Base-by-base conservation (phyloP, 352 stramenopile species). In the Phytophthora idaei region DNA sequence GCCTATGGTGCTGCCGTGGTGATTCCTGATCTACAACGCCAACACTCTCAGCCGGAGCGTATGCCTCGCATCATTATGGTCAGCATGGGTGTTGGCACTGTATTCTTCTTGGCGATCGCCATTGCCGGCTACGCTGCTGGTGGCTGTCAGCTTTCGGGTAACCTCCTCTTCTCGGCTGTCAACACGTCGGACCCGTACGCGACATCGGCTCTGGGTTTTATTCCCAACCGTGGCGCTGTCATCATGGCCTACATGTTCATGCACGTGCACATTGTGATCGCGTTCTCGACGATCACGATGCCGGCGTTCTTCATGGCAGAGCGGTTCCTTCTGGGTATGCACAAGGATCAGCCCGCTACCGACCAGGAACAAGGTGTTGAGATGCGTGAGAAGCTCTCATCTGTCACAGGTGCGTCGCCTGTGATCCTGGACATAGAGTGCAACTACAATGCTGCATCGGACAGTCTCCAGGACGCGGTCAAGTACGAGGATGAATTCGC, bases 181-280 rank as follows among this genome's bases (percentile, higher is more conserved):
- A 78, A 78, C 42, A 65, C 62, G 2, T 64, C 57, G 4, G 60
- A 71, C 57, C 61, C 66, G 57, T 70, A 44, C 52, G 55, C 51
- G 3, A 46, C 64, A 4, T 68, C 71, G 5, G 57, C 66, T n/a
- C 21, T 78, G 29, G 71, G 71, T 8, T 78, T 78, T 48, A 65
- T 70, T 31, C 61, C 66, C 7, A 71, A 56, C 54, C 61, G 66
- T 3, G 71, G 71, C 1, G 57, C 71, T 9, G 71, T 78, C 34
- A 67, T 78, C 36, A 73, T 78, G 66, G 61, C 71, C 4, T 78
- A 78, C 55, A 37, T 78, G 15, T 78, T 78, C 66, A 78, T 78
- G 71, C 71, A 78, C 53, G n/a, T 78, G 8, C 71, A 85, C 66
- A 79, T 85, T 56, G 64, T 76, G 11, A 83, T 85, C 53, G 77